Evolutionary conservation across 495 filamentous ascomycete species (phyloP).

Genomic region (Chaetomidium leptoderma): DNA sequence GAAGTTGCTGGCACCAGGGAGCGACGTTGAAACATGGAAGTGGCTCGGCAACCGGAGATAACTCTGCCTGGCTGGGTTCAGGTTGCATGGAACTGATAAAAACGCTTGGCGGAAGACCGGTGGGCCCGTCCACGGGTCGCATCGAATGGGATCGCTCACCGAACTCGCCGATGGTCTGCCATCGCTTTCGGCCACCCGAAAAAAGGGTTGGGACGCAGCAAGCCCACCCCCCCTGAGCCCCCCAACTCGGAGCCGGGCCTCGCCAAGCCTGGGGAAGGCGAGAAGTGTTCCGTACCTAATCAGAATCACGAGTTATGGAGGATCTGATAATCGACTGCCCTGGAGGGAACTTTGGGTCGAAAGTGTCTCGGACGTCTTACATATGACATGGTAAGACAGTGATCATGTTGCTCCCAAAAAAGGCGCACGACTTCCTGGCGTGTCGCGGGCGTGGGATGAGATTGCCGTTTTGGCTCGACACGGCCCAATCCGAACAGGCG

Average conservation of each 20-base stretch:
- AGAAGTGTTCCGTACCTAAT: too few species aligned
- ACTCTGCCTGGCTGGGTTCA: too few species aligned
- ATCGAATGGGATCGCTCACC: slow-evolving; percentile 15
- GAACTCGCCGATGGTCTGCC: slow-evolving; percentile 1
- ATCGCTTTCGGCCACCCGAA: slow-evolving; percentile 1
- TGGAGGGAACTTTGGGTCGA: neutral
- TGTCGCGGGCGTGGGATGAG: neutral
- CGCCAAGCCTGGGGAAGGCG: slow-evolving; percentile 10
- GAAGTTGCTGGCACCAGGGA: too few species aligned
- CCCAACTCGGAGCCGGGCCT: neutral
- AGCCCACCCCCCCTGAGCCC: neutral
- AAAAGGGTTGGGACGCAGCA: slow-evolving; percentile 5
- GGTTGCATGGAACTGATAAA: slow-evolving; percentile 30
- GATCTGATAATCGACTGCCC: slow-evolving; percentile 14
- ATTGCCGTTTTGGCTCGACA: slow-evolving; percentile 4
- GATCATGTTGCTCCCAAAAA: neutral
- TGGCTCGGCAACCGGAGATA: too few species aligned
- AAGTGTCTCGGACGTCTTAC: slow-evolving; percentile 1
- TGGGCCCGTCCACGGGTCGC: neutral
- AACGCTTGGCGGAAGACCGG: slow-evolving; percentile 25
- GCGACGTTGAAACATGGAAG: too few species aligned
- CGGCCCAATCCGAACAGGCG: slow-evolving; percentile 14
- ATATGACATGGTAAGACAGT: neutral
- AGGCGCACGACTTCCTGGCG: neutral
- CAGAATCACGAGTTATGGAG: slow-evolving; percentile 7